Conservation (phyloP, 2,329 filamentous ascomycete species). For the Beauveria asiatica region DNA sequence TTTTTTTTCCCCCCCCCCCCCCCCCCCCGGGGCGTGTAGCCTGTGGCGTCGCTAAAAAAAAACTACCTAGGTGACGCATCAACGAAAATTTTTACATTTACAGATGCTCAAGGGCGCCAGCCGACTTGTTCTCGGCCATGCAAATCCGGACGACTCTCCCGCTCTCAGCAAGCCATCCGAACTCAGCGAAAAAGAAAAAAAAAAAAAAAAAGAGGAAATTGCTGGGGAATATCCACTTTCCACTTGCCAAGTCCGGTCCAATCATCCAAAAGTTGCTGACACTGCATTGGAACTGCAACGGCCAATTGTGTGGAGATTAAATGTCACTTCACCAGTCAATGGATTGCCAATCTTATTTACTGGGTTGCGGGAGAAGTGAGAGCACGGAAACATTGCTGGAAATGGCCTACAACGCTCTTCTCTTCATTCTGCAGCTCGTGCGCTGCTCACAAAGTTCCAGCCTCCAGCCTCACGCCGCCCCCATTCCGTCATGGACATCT, state of each 20-base stretch:
- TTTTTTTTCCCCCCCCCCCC: too few relatives aligned
- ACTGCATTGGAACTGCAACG: not conserved
- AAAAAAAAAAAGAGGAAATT: not conserved
- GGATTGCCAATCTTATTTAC: slow-evolving; percentile 1
- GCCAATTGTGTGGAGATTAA: slow-evolving; percentile 8
- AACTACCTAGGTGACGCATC: not conserved
- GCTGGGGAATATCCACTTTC: slow-evolving; percentile 4
- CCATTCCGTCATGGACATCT: slow-evolving; percentile 1
- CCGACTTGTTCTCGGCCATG: not conserved
- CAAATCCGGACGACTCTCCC: not conserved
- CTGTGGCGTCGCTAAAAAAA: not conserved
- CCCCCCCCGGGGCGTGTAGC: not conserved
- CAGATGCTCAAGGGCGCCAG: not conserved
- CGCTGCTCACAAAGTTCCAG: not conserved
- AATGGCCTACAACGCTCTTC: not conserved
- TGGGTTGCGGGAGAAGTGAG: not conserved
- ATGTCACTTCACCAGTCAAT: not conserved
- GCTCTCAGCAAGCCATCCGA: not conserved
- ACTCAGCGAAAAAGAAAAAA: not conserved
- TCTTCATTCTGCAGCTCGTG: not conserved
- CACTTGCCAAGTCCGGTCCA: not conserved
- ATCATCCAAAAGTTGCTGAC: not conserved
- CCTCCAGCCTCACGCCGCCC: not conserved
- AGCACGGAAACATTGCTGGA: not conserved
- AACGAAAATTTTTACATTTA: not conserved